Conservation (phyloP, 139 green algal genomes). For the Picochlorum sp. region DNA sequence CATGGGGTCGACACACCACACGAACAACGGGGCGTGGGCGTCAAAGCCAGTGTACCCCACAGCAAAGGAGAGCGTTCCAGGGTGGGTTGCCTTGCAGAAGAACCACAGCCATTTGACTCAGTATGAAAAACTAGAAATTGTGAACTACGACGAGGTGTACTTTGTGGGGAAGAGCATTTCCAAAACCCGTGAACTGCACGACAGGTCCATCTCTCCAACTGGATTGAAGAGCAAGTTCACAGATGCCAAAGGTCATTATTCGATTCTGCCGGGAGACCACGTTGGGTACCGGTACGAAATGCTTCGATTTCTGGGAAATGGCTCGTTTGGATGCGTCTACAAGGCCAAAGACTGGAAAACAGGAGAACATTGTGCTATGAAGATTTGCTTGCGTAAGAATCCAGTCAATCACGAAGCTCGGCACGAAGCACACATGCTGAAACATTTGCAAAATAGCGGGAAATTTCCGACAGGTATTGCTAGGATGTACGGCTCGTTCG, state of each 20-base stretch:
- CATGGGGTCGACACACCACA: too few relatives aligned
- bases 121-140: constrained; percentile 24
- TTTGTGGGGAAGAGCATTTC: constrained; percentile 16
- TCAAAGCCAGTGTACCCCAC: too few relatives aligned
- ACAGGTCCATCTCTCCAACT: too few relatives aligned
- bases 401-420: constrained; percentile 78
- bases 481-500: constrained; percentile 81
- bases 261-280: constrained; percentile 17
- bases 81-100: neutral
- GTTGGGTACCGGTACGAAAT: constrained; percentile 53
- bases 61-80: neutral
- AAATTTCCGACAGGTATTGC: constrained; percentile 78
- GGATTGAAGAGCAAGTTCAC: neutral
- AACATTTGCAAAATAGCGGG: constrained; percentile 61
- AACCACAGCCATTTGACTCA: constrained; percentile 10
- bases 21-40: too few relatives aligned
- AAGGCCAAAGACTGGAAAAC: constrained; percentile 41
- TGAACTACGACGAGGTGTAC: constrained; percentile 17
- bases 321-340: constrained; percentile 93
- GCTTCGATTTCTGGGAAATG: constrained; percentile 66
- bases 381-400: constrained; percentile 96
- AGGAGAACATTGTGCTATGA: constrained; percentile 53
- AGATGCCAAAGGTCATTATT: constrained; percentile 12
- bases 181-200: constrained; percentile 5
- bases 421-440: constrained; percentile 80